phyloP scores from a whole-genome alignment of 202 grass and related monocot species.

The Digitaria exilis region DNA sequence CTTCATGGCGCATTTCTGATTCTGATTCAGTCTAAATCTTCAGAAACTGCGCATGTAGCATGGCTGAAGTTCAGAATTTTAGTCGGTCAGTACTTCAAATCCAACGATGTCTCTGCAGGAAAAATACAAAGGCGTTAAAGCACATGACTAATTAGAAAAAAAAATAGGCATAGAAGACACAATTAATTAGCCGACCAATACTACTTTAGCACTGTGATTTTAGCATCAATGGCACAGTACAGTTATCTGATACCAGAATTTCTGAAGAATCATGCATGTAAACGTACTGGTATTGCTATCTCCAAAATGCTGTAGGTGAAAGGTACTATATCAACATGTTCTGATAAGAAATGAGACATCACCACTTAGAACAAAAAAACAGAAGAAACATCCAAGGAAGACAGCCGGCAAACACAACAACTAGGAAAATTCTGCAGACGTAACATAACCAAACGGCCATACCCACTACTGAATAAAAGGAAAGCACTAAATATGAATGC shows the following conservation, averaged over 20 bases:
- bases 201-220: neutral
- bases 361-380: neutral
- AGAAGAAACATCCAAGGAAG: neutral
- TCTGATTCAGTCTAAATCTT: neutral
- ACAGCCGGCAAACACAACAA: neutral
- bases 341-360: neutral
- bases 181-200: neutral
- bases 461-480: neutral
- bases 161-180: neutral
- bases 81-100: neutral
- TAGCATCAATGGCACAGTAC: neutral
- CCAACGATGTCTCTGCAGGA: neutral
- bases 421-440: neutral
- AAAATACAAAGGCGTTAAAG: neutral
- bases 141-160: neutral
- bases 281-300: neutral
- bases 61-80: neutral
- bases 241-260: neutral
- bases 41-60: neutral
- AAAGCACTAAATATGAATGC: neutral
- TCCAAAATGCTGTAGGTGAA: neutral
- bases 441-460: neutral
- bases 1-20: neutral
- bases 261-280: neutral
- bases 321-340: neutral